These are phyloP conservation scores for Tagetes erecta DNA, from an alignment of 129 eudicot genomes.

Conservation along the genomic window DNA sequence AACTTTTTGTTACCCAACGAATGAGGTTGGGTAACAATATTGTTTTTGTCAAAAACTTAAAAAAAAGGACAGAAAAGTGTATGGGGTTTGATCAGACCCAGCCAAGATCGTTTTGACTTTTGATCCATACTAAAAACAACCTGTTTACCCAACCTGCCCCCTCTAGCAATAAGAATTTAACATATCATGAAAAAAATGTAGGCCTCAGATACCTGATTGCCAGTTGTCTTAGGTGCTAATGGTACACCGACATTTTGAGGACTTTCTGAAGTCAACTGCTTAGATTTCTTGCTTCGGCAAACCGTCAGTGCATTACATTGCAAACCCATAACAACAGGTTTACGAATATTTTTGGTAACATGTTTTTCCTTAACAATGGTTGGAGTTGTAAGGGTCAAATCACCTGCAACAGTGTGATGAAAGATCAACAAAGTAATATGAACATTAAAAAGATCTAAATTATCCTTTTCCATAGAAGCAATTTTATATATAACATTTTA, in stretches of 20 bases:
- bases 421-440: background rate
- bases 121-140: conserved; percentile 9
- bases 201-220: conserved; percentile 13
- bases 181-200: background rate
- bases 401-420: conserved; percentile 26
- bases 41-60: background rate
- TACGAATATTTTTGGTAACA: background rate
- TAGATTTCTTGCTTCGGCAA: conserved; percentile 17
- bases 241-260: background rate
- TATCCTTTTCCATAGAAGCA: background rate
- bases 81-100: background rate
- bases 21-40: background rate
- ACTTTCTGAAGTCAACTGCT: conserved; percentile 5
- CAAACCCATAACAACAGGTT: conserved; percentile 42
- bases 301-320: conserved; percentile 31
- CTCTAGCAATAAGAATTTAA: background rate
- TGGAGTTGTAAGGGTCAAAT: conserved; percentile 25
- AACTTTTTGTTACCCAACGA: too few relatives aligned
- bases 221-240: conserved; percentile 12
- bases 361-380: conserved; percentile 1
- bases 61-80: background rate
- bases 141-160: background rate
- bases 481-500: background rate
- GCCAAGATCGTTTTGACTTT: background rate
- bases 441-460: background rate